Percentiles rank a stretch among this genome's conserved stretches.
These are phyloP conservation scores for Ceratocystis smalleyi DNA, from an alignment of 2,329 filamentous ascomycete species.

Conservation along the genomic window DNA sequence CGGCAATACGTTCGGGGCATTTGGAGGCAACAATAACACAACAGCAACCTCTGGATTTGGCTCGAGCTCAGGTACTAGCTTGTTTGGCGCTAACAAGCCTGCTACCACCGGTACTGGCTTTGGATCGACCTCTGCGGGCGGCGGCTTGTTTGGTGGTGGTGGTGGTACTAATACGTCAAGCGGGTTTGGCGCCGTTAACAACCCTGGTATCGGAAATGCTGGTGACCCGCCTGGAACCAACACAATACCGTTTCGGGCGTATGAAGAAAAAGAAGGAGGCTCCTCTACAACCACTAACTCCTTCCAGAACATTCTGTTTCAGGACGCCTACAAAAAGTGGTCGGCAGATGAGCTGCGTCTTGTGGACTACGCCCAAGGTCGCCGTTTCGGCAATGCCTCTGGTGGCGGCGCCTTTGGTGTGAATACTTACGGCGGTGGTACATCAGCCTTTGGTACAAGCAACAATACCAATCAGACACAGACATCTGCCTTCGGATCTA, in stretches of 20 bases:
- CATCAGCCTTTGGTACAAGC: constrained; percentile 18
- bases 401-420: constrained; percentile 76
- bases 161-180: constrained; percentile 25
- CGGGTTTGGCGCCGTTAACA: constrained; percentile 30
- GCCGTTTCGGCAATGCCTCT: constrained; percentile 66
- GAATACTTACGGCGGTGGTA: constrained; percentile 32
- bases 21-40: constrained; percentile 24
- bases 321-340: constrained; percentile 71
- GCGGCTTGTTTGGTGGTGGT: constrained; percentile 36
- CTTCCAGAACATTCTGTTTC: constrained; percentile 68
- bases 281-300: constrained; percentile 38
- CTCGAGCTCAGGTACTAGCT: constrained; percentile 21
- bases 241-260: constrained; percentile 50
- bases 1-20: constrained; percentile 21
- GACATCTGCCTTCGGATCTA: constrained; percentile 21
- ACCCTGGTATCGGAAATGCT: constrained; percentile 36
- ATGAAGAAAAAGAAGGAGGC: constrained; percentile 55
- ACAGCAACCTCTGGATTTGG: constrained; percentile 18
- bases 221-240: constrained; percentile 55
- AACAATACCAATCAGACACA: constrained; percentile 24
- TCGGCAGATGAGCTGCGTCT: constrained; percentile 73
- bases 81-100: constrained; percentile 39
- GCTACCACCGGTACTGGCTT: constrained; percentile 28
- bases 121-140: constrained; percentile 29
- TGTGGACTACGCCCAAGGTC: constrained; percentile 76